Evolutionary conservation across 1,284 basidiomycete species (phyloP).

Genomic region (Malassezia nana): DNA sequence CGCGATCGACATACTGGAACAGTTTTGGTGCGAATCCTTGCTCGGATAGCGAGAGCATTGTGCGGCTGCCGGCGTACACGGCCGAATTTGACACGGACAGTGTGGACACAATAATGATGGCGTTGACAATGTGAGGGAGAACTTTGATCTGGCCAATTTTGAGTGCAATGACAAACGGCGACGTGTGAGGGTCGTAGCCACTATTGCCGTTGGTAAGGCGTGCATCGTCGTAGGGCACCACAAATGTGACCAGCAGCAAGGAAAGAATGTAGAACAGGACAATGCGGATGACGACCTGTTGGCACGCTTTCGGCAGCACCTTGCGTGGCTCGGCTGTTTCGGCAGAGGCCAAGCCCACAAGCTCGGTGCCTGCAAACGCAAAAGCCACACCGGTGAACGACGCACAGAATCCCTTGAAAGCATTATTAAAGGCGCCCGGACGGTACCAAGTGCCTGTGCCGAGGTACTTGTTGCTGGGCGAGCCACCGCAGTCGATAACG

Average conservation of each 20-base stretch:
- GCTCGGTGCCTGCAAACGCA: constrained; percentile 42
- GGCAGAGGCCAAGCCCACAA: constrained; percentile 63
- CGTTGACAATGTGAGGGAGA: constrained; percentile 52
- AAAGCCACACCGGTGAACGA: constrained; percentile 44
- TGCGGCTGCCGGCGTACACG: constrained; percentile 49
- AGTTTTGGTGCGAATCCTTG: constrained; percentile 50
- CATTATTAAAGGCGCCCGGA: constrained; percentile 41
- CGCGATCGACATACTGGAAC: constrained; percentile 52
- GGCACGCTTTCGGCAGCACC: constrained; percentile 52
- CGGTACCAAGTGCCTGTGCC: constrained; percentile 37
- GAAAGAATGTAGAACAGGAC: constrained; percentile 53
- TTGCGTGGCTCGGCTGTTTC: constrained; percentile 53
- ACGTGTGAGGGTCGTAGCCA: constrained; percentile 49
- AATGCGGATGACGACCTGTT: constrained; percentile 51
- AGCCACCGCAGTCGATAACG: constrained; percentile 39
- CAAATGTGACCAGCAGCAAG: constrained; percentile 57
- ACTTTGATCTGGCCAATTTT: constrained; percentile 49
- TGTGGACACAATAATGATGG: constrained; percentile 50
- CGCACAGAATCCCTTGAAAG: constrained; percentile 44
- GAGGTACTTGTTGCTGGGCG: constrained; percentile 28
- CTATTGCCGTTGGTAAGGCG: constrained; percentile 27
- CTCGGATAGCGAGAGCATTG: constrained; percentile 45
- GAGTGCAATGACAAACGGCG: constrained; percentile 54
- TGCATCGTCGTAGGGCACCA: constrained; percentile 48
- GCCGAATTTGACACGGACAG: constrained; percentile 49